Evolutionary conservation across 2,329 filamentous ascomycete species (phyloP).

Genomic region (Cladosporium sp.): DNA sequence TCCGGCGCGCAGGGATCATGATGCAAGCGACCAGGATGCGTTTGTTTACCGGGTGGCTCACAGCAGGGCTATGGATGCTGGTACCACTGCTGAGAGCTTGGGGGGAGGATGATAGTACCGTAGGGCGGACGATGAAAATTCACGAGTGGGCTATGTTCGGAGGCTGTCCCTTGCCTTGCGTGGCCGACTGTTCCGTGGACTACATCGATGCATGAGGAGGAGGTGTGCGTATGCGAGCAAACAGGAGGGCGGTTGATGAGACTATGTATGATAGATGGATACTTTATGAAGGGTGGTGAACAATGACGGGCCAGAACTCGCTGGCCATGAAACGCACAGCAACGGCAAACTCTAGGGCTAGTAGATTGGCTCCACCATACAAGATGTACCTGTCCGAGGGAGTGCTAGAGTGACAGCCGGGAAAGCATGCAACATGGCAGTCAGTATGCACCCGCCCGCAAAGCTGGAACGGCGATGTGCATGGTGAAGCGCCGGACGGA

Average conservation of each 20-base stretch:
- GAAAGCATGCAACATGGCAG: background rate
- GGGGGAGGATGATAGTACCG: background rate
- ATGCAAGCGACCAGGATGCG: background rate
- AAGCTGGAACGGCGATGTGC: conserved; percentile 4
- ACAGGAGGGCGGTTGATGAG: background rate
- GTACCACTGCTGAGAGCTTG: background rate
- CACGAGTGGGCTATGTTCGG: background rate
- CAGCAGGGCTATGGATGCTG: conserved; percentile 3
- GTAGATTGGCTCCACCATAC: background rate
- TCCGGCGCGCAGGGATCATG: background rate
- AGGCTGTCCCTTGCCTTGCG: background rate
- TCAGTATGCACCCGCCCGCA: conserved; percentile 1
- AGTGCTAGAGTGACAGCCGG: background rate
- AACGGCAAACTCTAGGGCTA: background rate
- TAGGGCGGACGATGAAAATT: background rate
- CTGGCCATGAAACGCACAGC: conserved; percentile 5
- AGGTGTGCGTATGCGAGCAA: background rate
- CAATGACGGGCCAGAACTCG: background rate
- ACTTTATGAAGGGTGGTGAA: background rate
- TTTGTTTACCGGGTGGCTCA: conserved; percentile 7
- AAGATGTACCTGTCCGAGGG: background rate
- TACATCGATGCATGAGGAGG: background rate
- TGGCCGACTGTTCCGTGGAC: background rate
- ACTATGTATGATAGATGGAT: background rate
- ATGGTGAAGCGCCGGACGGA: conserved; percentile 8